A percentile compares a stretch with the other conserved stretches of the same genome.
Conservation (phyloP, 306 rosid genomes). For the Hippophae rhamnoides region DNA sequence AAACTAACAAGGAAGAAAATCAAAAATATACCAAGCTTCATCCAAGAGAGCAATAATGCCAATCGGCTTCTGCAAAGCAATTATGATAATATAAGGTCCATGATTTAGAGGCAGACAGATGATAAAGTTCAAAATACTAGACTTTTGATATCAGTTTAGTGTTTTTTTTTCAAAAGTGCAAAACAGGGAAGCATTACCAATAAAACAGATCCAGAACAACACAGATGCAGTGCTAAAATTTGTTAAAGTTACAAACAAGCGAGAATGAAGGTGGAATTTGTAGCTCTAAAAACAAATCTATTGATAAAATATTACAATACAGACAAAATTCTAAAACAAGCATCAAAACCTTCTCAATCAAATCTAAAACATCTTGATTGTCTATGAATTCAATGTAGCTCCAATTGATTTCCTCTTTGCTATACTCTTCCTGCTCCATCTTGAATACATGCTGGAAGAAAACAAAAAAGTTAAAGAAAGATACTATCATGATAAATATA, state of each 20-base stretch:
- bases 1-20: constrained; percentile 42
- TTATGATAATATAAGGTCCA: constrained; percentile 23
- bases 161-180: background rate
- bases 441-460: constrained; percentile 89
- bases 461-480: constrained; percentile 4
- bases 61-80: constrained; percentile 84
- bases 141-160: too few relatives aligned
- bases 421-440: constrained; percentile 98
- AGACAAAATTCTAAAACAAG: background rate
- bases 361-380: constrained; percentile 94
- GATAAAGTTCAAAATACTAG: background rate
- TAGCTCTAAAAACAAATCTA: background rate
- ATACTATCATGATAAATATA: background rate
- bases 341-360: constrained; percentile 82
- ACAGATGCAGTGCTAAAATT: background rate
- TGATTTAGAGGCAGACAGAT: constrained; percentile 7
- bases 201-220: background rate
- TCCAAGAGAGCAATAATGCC: constrained; percentile 85
- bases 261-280: background rate
- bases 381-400: constrained; percentile 97
- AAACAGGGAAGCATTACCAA: background rate
- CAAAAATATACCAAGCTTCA: constrained; percentile 83
- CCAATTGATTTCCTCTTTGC: constrained; percentile 95
- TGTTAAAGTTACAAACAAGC: background rate
- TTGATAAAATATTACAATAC: background rate